phyloP scores from a whole-genome alignment of 805 yeast species.

The Myxozyma vanderwaltii region DNA sequence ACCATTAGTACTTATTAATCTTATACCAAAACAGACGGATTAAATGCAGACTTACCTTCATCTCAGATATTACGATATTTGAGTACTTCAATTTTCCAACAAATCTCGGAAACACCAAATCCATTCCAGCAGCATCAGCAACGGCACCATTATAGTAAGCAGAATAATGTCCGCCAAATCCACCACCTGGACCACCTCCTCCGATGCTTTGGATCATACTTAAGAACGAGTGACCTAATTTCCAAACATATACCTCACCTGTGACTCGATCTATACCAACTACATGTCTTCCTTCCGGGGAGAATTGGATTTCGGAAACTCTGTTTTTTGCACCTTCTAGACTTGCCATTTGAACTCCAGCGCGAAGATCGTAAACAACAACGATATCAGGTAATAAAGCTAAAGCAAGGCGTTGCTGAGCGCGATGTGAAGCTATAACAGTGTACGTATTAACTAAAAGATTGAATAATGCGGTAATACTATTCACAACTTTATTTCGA shows the following conservation, averaged over 20 bases:
- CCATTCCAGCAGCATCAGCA: constrained; percentile 25
- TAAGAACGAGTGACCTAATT: constrained; percentile 34
- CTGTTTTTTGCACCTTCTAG: constrained; percentile 30
- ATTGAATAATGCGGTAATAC: constrained; percentile 30
- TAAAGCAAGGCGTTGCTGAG: constrained; percentile 35
- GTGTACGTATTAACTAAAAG: constrained; percentile 27
- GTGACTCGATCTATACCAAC: constrained; percentile 29
- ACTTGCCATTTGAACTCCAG: constrained; percentile 34
- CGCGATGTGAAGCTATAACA: constrained; percentile 34
- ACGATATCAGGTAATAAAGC: constrained; percentile 31
- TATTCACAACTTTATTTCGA: constrained; percentile 28
- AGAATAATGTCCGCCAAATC: constrained; percentile 3
- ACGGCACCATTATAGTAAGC: constrained; percentile 17
- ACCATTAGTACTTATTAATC: background rate
- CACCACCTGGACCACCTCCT: constrained; percentile 15
- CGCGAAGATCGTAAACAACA: constrained; percentile 35
- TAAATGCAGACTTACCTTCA: constrained; percentile 18
- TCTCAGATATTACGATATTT: constrained; percentile 7
- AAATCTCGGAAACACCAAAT: constrained; percentile 30
- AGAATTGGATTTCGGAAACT: constrained; percentile 26
- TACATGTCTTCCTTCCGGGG: constrained; percentile 36
- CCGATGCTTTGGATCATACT: constrained; percentile 34
- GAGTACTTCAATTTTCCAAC: constrained; percentile 21
- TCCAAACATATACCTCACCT: constrained; percentile 32
- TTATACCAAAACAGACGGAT: background rate